Conservation (phyloP, 140 eudicot genomes). For the Ambrosia hybrid region DNA sequence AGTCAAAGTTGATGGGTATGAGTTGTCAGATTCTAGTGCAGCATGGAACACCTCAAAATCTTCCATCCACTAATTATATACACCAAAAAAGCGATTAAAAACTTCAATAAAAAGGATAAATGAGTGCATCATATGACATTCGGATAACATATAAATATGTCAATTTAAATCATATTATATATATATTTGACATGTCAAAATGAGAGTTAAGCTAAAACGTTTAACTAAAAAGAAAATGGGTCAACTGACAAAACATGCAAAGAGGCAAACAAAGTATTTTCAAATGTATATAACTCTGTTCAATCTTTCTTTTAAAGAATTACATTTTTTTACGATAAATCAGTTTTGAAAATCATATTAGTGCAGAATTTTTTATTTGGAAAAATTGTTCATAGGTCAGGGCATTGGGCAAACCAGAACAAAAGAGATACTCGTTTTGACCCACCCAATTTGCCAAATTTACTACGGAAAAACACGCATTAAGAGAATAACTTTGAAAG, state of each 20-base stretch:
- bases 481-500: neutral
- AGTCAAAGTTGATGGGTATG: conserved; percentile 78
- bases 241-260: no score
- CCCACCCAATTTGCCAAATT: neutral
- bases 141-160: neutral
- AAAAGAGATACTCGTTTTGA: neutral
- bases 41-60: conserved; percentile 90
- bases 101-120: neutral
- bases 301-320: no score
- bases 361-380: neutral
- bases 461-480: neutral
- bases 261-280: no score
- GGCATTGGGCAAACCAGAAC: neutral
- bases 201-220: neutral
- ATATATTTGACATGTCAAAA: no score
- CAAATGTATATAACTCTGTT: no score
- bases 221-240: no score
- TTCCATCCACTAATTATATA: conserved; percentile 73
- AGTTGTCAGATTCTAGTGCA: conserved; percentile 83
- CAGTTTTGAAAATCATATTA: neutral
- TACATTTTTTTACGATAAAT: no score
- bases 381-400: neutral
- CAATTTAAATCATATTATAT: neutral
- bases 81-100: neutral
- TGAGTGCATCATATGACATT: neutral